A percentile compares a stretch with the other conserved stretches of the same genome.
Evolutionary conservation across 2,329 filamentous ascomycete genomes (phyloP).

Genomic region (Coniochaeta sp.): DNA sequence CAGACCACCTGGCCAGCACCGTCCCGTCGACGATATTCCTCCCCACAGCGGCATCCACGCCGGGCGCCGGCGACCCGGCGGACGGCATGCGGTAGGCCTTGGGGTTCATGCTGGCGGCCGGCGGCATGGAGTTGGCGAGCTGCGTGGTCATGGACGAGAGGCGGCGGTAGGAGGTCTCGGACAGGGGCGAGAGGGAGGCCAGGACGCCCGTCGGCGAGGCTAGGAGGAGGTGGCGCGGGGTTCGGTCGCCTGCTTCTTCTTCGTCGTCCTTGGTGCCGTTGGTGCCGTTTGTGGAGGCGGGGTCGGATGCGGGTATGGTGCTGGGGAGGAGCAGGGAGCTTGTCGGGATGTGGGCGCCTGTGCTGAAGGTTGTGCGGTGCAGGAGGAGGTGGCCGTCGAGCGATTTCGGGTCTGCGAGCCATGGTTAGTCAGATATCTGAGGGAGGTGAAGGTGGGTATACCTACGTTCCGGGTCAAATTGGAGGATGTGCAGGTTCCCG

Average conservation of each 20-base stretch:
- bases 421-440: slow-evolving; percentile 15
- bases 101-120: slow-evolving; percentile 75
- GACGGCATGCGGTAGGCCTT: slow-evolving; percentile 61
- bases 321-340: slow-evolving; percentile 70
- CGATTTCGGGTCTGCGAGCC: slow-evolving; percentile 72
- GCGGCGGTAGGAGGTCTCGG: slow-evolving; percentile 75
- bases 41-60: slow-evolving; percentile 50
- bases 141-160: slow-evolving; percentile 76
- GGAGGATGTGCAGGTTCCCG: slow-evolving; percentile 78
- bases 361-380: slow-evolving; percentile 80
- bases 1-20: slow-evolving; percentile 67
- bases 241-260: slow-evolving; percentile 18
- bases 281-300: slow-evolving; percentile 10
- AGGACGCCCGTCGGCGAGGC: slow-evolving; percentile 71
- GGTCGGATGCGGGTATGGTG: slow-evolving; percentile 25
- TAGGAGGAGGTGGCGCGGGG: slow-evolving; percentile 50
- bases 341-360: slow-evolving; percentile 69
- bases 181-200: slow-evolving; percentile 67
- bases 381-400: slow-evolving; percentile 82
- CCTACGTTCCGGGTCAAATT: slow-evolving; percentile 92
- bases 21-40: slow-evolving; percentile 71
- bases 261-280: slow-evolving; percentile 17
- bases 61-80: slow-evolving; percentile 30
- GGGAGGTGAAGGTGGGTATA: slow-evolving; percentile 12
- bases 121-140: slow-evolving; percentile 66